Evolutionary conservation across 192 early-diverging fungal species (phyloP).

Genomic region (Geosiphon pyriformis): DNA sequence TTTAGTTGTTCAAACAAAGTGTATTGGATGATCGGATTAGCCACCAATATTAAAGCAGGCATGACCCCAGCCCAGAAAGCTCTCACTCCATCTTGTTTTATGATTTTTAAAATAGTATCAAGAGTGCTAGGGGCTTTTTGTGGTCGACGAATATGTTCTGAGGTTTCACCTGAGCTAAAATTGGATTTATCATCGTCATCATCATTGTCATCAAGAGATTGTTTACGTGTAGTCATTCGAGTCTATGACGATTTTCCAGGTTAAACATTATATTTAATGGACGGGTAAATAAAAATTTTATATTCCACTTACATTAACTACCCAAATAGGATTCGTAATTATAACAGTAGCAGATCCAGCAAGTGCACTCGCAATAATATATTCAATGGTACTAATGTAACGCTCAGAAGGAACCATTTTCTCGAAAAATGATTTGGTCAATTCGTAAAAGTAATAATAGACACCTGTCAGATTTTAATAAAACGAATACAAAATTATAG

Average conservation of each 20-base stretch:
- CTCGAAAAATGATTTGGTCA: constrained; percentile 80
- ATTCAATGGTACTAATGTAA: constrained; percentile 79
- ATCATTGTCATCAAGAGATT: constrained; percentile 46
- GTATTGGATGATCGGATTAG: constrained; percentile 99
- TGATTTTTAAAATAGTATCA: constrained; percentile 61
- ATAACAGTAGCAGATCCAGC: constrained; percentile 80
- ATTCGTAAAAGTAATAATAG: constrained; percentile 87
- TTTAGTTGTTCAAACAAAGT: constrained; percentile 96
- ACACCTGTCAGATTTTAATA: constrained; percentile 25
- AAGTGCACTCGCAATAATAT: constrained; percentile 89
- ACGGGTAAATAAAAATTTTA: too few relatives aligned
- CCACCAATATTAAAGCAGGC: constrained; percentile 95
- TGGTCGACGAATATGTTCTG: too few relatives aligned
- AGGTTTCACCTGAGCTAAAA: too few relatives aligned
- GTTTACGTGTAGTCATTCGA: constrained; percentile 78
- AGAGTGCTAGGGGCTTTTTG: constrained; percentile 43
- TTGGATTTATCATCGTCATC: constrained; percentile 29
- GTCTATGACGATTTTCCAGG: too few relatives aligned
- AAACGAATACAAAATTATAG: not conserved
- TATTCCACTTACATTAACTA: constrained; percentile 74
- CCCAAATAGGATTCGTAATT: constrained; percentile 98
- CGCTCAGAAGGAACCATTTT: constrained; percentile 47
- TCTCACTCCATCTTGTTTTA: constrained; percentile 80
- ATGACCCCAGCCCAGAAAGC: constrained; percentile 90
- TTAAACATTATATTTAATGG: too few relatives aligned